Base-by-base conservation (phyloP, 345 rosid genomes). In the Linum usitatissimum region DNA sequence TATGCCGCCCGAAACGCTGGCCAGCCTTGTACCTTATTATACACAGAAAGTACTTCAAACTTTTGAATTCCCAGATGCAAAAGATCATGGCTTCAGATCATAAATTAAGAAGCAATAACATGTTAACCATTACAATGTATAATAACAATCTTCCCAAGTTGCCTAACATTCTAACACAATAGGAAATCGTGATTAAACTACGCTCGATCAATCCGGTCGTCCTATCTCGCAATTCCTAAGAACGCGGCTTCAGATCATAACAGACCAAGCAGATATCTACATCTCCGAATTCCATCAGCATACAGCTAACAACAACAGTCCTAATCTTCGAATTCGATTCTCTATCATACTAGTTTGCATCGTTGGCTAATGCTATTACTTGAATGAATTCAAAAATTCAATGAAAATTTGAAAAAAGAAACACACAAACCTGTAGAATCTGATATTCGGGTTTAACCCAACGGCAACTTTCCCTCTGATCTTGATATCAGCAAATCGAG, bases 361-460 rank as follows among this genome's bases (percentile, higher is more conserved):
- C 28, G 1, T 23, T 23, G 28, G 28, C 28, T 23, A 23, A 23
- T 23, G 28, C 28, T 23, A 23, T 23, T 23, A 23, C 28, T 23
- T 23, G 28, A 23, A 23, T 23, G 28, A 23, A 23, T 23, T 23
- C 28, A 23, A 23, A 23, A 23, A 23, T 23, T 23, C 28, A 23
- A 23, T 23, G 28, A 23, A 23, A 23, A 23, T 23, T 23, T 23
- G 28, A 23, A 23, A 23, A 23, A 23, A 23, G 28, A 23, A 23
- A 23, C 28, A 23, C 28, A 57, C 66, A 18, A 64, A 90, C 97
- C 96, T 83, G 77, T 93, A 93, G 65, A 87, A 79, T 73, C 97
- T 69, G 64, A 93, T 72, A 73, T 90, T 93, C 18, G 97, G 85
- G 80, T 90, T 93, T 88, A 90, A 79, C 30, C 96, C 96, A 70